Evolutionary conservation across 495 filamentous ascomycete genomes (phyloP), one percentile per base, ranked within the genome.

Genomic region (Daldinia decipiens): DNA sequence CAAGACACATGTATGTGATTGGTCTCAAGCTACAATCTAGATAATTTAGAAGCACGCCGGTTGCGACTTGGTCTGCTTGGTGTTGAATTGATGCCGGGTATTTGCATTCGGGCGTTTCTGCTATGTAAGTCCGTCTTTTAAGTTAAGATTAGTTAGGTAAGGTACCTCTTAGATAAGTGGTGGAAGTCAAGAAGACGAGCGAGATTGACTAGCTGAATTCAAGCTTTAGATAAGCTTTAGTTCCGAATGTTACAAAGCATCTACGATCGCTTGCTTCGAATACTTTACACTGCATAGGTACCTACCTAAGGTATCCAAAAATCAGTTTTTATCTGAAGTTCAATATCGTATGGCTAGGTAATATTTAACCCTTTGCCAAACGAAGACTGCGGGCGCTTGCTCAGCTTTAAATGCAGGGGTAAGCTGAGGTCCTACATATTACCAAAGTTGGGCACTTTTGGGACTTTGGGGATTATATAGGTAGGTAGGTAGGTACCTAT

Each of bases 1-100:
- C 9, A 27, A 56, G 70, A 24, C 8, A 9, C 43, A 47, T 19
- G 54, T 53, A 52, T 53, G 32, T 61, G 61, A 73, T 73, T 73
- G 65, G 70, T 19, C 36, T 68, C 17, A 19, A 43, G 40, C 11
- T 32, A 53, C 40, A 54, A 32, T 29, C 51, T 51, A 65, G 55
- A 59, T 57, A 62, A 52, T 21, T 62, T 59, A 47, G 54, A 19
- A 31, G 52, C 7, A 55, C 13, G 52, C 29, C 52, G 52, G 52
- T n/a, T 34, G 52, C 36, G 27, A 29, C 26, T 52, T 29, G 50
- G 24, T 31, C 50, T 21, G 17, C 43, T 47, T 47, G 43, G 1
- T 47, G 43, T 59, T 36, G 53, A 38, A 34, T 61, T 29, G 54
- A 59, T 52, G 58, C 59, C 53, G 63, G 36, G 19, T 24, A 53